Evolutionary conservation across 2,329 filamentous ascomycete species (phyloP).

Genomic region (Calonectria montana): DNA sequence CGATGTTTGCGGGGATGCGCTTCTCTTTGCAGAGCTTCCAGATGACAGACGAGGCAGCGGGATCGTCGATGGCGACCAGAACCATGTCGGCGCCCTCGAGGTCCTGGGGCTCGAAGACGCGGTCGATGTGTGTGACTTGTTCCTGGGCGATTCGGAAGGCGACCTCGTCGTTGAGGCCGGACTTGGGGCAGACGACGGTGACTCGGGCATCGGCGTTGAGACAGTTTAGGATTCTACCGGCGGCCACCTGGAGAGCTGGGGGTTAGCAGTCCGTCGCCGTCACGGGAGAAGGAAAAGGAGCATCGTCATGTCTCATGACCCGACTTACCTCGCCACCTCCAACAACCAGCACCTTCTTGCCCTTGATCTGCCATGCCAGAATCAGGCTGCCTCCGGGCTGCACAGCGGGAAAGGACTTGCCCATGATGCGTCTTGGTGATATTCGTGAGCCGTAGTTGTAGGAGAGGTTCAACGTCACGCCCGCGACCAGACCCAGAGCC

Average conservation of each 20-base stretch:
- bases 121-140: constrained; percentile 84
- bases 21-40: constrained; percentile 93
- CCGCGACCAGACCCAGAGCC: constrained; percentile 20
- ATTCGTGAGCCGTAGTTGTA: constrained; percentile 13
- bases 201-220: constrained; percentile 95
- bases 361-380: constrained; percentile 93
- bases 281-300: background rate
- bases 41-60: constrained; percentile 87
- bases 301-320: constrained; percentile 25
- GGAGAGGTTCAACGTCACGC: constrained; percentile 25
- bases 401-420: constrained; percentile 76
- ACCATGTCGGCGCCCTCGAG: constrained; percentile 89
- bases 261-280: background rate
- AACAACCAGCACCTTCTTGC: constrained; percentile 90
- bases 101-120: constrained; percentile 87
- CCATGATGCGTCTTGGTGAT: constrained; percentile 40
- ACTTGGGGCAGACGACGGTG: constrained; percentile 82
- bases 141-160: constrained; percentile 79
- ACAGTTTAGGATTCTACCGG: constrained; percentile 91
- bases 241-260: constrained; percentile 80
- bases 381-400: constrained; percentile 94
- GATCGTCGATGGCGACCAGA: constrained; percentile 92
- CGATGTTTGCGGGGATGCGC: constrained; percentile 91
- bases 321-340: constrained; percentile 88
- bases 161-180: constrained; percentile 90